These are phyloP conservation scores for Eryngium alpinum DNA, from an alignment of 140 eudicot species.

Conservation along the genomic window DNA sequence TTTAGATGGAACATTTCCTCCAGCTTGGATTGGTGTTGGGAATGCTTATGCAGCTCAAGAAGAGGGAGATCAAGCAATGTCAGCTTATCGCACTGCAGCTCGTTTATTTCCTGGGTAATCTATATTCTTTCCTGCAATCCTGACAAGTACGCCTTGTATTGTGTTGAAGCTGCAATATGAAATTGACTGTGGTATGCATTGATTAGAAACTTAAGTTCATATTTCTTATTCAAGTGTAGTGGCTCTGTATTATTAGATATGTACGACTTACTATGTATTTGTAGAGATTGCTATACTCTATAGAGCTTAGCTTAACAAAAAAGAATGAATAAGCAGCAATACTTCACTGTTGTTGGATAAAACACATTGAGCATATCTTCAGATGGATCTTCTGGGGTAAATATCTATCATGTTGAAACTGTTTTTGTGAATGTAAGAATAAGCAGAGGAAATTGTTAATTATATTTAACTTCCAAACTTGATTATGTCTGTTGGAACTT, in stretches of 20 bases:
- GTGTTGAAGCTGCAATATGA: neutral
- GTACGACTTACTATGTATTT: neutral
- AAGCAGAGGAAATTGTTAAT: no score
- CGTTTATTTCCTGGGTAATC: conserved; percentile 96
- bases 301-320: no score
- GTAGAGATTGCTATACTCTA: neutral
- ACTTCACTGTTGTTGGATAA: no score
- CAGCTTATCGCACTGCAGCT: conserved; percentile 93
- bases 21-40: conserved; percentile 95
- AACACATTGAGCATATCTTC: no score
- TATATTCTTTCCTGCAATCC: neutral
- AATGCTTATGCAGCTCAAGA: conserved; percentile 97
- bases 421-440: no score
- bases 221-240: neutral
- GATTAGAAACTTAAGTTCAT: neutral
- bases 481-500: no score
- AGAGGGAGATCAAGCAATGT: conserved; percentile 99
- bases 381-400: no score
- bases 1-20: conserved; percentile 84
- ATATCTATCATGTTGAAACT: no score
- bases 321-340: no score
- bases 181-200: neutral
- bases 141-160: neutral
- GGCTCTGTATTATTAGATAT: neutral
- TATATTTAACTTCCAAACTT: no score